These are phyloP conservation scores for Heliamphora exappendiculata DNA, from an alignment of 148 eudicot species.

Conservation along the genomic window DNA sequence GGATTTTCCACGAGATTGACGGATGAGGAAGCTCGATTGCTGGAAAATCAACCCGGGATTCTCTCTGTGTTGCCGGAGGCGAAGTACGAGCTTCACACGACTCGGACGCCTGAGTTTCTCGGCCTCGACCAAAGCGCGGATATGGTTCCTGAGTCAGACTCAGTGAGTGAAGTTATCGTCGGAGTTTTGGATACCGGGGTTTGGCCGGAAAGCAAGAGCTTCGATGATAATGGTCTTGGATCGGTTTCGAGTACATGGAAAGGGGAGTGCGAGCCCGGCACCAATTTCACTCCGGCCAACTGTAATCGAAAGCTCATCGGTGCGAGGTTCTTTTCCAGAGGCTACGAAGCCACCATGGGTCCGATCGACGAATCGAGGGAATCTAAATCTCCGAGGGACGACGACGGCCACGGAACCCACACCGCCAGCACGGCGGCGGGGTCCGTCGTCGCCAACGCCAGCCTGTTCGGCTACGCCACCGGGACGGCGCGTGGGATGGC, in stretches of 20 bases:
- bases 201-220: slow-evolving; percentile 46
- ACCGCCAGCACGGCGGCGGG: slow-evolving; percentile 40
- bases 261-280: slow-evolving; percentile 37
- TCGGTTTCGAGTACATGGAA: slow-evolving; percentile 36
- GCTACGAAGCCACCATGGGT: slow-evolving; percentile 36
- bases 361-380: slow-evolving; percentile 38
- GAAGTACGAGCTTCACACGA: slow-evolving; percentile 42
- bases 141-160: slow-evolving; percentile 24
- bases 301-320: slow-evolving; percentile 44
- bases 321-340: slow-evolving; percentile 33
- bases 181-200: slow-evolving; percentile 46
- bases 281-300: slow-evolving; percentile 25
- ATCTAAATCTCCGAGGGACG: slow-evolving; percentile 40
- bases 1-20: slow-evolving; percentile 39
- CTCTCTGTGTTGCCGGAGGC: slow-evolving; percentile 28
- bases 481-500: slow-evolving; percentile 52
- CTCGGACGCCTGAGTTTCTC: slow-evolving; percentile 37
- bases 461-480: slow-evolving; percentile 33
- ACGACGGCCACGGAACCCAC: slow-evolving; percentile 51
- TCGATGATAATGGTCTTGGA: slow-evolving; percentile 32
- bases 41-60: slow-evolving; percentile 28
- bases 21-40: slow-evolving; percentile 15
- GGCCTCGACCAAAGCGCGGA: slow-evolving; percentile 29
- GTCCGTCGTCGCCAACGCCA: slow-evolving; percentile 25
- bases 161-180: slow-evolving; percentile 29